A percentile compares a stretch with the other conserved stretches of the same genome.
Evolutionary conservation across 805 yeast species (phyloP).

Genomic region (Kodamaea neixiangensis): DNA sequence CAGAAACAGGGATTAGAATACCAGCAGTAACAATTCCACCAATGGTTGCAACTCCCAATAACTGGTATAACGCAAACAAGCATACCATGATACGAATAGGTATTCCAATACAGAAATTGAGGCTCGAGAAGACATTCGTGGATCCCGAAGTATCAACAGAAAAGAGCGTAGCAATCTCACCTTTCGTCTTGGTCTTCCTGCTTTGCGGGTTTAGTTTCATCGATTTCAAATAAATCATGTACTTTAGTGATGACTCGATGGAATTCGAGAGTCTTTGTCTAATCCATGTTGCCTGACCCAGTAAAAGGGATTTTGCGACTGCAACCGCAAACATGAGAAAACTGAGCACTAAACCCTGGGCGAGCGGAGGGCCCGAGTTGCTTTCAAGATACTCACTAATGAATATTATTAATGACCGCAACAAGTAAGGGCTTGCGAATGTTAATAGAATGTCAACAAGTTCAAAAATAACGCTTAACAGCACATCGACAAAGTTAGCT

Average conservation of each 20-base stretch:
- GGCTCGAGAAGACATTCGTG: conserved; percentile 18
- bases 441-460: conserved; percentile 24
- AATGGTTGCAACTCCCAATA: conserved; percentile 37
- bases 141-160: conserved; percentile 29
- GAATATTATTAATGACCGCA: too few species aligned
- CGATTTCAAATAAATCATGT: too few species aligned
- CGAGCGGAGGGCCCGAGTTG: too few species aligned
- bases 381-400: too few species aligned
- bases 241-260: too few species aligned
- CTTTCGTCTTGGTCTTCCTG: too few species aligned
- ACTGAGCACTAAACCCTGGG: too few species aligned
- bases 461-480: conserved; percentile 18
- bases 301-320: too few species aligned
- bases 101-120: conserved; percentile 23
- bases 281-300: too few species aligned
- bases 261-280: too few species aligned
- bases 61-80: conserved; percentile 32
- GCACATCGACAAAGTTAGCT: conserved; percentile 16
- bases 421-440: conserved; percentile 30
- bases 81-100: conserved; percentile 28
- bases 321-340: too few species aligned
- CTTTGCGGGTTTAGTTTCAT: too few species aligned
- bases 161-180: conserved; percentile 36
- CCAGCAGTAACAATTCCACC: conserved; percentile 36
- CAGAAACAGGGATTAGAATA: conserved; percentile 36